A percentile compares a stretch with the other conserved stretches of the same genome.
These are phyloP conservation scores for Suillus brevipes DNA, from an alignment of 768 basidiomycete genomes.

Conservation along the genomic window DNA sequence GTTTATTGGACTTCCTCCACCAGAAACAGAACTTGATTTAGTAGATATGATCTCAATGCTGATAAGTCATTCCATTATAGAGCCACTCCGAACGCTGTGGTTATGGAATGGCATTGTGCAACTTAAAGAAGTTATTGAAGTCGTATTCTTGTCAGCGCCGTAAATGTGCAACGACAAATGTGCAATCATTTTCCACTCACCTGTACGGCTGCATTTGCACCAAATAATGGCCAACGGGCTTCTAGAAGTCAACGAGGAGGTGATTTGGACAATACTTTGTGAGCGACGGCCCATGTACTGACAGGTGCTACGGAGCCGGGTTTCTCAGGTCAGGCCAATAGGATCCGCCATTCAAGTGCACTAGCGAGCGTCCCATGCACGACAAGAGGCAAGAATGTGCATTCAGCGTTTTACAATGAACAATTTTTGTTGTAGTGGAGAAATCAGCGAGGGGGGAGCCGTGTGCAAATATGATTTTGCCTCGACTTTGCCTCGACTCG, in stretches of 20 bases:
- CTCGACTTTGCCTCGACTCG: background rate
- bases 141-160: background rate
- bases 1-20: background rate
- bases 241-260: background rate
- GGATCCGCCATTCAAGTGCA: background rate
- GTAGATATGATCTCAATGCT: background rate
- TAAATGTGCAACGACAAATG: background rate
- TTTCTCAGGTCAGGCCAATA: background rate
- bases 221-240: background rate
- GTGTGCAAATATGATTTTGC: background rate
- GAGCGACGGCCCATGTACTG: no score
- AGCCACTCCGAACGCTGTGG: no score
- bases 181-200: background rate
- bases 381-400: background rate
- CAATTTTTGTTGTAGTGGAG: background rate
- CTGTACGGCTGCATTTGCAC: background rate
- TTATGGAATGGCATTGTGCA: no score
- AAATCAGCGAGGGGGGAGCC: background rate
- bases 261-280: background rate
- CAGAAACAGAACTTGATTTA: background rate
- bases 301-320: no score
- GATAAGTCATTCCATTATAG: background rate
- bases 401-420: background rate
- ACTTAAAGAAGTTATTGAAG: no score
- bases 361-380: background rate